phyloP scores from a whole-genome alignment of 208 protist species.

The Trypanosoma mega region DNA sequence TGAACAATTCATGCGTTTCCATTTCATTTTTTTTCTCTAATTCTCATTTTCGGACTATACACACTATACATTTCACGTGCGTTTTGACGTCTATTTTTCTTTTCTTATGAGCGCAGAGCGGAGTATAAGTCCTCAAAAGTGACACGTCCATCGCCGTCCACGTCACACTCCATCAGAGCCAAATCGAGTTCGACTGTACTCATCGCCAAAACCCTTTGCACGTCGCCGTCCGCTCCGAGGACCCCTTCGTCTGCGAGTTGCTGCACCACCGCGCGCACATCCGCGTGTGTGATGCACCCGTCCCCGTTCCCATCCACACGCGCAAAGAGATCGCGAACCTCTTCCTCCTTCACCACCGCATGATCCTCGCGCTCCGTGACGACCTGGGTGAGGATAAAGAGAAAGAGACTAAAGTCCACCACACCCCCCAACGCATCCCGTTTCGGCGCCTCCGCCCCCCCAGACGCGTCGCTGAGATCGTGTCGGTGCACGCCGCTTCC shows the following conservation, averaged over 20 bases:
- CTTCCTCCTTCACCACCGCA: constrained; percentile 17
- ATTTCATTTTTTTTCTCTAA: not conserved
- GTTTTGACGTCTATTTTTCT: constrained; percentile 1
- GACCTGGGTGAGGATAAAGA: constrained; percentile 53
- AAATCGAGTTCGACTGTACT: constrained; percentile 40
- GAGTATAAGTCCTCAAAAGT: constrained; percentile 48
- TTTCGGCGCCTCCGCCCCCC: not conserved
- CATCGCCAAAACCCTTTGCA: constrained; percentile 54
- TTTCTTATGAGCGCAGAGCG: constrained; percentile 42
- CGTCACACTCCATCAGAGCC: constrained; percentile 58
- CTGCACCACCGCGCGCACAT: constrained; percentile 40
- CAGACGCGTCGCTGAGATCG: not conserved
- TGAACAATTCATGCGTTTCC: too few species aligned
- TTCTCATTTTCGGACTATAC: not conserved
- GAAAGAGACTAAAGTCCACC: constrained; percentile 58
- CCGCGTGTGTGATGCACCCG: constrained; percentile 45
- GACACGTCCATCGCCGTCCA: constrained; percentile 65
- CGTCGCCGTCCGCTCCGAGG: constrained; percentile 37
- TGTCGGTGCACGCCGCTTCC: not conserved
- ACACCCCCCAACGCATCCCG: constrained; percentile 2
- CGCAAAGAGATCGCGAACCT: constrained; percentile 43
- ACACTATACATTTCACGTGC: not conserved
- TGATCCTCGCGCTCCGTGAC: constrained; percentile 24
- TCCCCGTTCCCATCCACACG: constrained; percentile 55
- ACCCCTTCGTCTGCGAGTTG: constrained; percentile 34